These are phyloP conservation scores for Seiridium cupressi DNA, from an alignment of 2,329 filamentous ascomycete genomes.

Conservation along the genomic window DNA sequence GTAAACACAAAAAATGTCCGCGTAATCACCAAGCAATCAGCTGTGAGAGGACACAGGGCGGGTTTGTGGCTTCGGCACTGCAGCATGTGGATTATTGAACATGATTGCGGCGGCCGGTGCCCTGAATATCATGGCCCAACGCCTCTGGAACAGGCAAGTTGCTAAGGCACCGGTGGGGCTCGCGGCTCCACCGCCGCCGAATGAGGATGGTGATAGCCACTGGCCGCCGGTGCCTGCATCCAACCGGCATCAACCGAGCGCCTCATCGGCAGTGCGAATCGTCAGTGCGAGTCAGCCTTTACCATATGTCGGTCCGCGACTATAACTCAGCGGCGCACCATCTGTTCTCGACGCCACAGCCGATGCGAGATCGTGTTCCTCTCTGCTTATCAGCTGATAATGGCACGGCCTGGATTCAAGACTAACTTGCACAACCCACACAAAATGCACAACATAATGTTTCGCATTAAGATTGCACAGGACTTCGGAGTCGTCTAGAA, in stretches of 20 bases:
- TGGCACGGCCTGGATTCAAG: neutral
- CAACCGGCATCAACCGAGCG: neutral
- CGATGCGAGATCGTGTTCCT: neutral
- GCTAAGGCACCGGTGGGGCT: neutral
- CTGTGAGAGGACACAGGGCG: neutral
- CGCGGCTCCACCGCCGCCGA: neutral
- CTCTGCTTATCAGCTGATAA: neutral
- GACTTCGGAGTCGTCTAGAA: neutral
- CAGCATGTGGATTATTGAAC: neutral
- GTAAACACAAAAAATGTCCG: neutral
- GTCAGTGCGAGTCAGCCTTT: neutral
- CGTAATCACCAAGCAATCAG: conserved; percentile 1
- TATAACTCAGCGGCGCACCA: neutral
- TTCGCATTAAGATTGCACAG: neutral
- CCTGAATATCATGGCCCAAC: neutral
- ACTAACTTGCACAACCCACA: neutral
- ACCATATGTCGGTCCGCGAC: neutral
- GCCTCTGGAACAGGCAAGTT: conserved; percentile 5
- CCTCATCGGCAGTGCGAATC: neutral
- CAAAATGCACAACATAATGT: neutral
- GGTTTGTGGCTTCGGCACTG: neutral
- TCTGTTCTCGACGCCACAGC: neutral
- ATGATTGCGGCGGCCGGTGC: neutral
- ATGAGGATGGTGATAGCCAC: neutral
- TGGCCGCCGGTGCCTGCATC: neutral